Percentiles rank a stretch among this genome's conserved stretches.
phyloP scores from a whole-genome alignment of 108 stramenopile genomes.

The Nannochloropsis gaditana region DNA sequence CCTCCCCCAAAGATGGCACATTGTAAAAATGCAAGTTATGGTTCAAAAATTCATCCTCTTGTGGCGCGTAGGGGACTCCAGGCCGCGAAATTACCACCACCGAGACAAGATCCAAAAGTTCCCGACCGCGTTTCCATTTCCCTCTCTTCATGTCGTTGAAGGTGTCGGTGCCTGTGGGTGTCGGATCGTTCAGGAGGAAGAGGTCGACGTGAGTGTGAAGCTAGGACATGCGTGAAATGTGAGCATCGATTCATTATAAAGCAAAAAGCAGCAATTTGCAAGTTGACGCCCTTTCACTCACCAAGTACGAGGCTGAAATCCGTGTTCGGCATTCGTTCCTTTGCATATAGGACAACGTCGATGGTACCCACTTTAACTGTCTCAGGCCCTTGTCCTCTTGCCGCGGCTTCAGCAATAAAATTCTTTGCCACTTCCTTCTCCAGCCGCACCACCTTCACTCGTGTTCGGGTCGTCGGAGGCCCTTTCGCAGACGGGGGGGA shows the following conservation, averaged over 20 bases:
- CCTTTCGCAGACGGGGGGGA: not conserved
- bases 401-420: slow-evolving; percentile 8
- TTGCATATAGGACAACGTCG: not conserved
- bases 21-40: not conserved
- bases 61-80: not conserved
- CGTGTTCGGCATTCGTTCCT: slow-evolving; percentile 18
- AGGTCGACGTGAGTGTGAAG: not conserved
- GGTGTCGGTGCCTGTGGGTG: slow-evolving; percentile 13
- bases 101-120: not conserved
- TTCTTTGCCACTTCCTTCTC: not conserved
- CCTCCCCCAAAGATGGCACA: not conserved
- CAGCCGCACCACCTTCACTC: not conserved
- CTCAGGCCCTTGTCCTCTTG: not conserved
- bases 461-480: not conserved
- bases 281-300: not conserved
- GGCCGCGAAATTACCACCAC: not conserved
- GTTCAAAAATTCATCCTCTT: not conserved
- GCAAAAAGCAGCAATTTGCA: too few species aligned
- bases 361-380: slow-evolving; percentile 22
- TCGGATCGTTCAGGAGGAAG: not conserved
- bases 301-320: not conserved
- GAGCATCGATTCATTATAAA: too few species aligned
- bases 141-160: slow-evolving; percentile 24
- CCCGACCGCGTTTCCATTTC: slow-evolving; percentile 28
- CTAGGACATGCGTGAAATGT: too few species aligned